These are phyloP conservation scores for Tolypocladium capitatum DNA, from an alignment of 2,329 filamentous ascomycete species.

Conservation along the genomic window DNA sequence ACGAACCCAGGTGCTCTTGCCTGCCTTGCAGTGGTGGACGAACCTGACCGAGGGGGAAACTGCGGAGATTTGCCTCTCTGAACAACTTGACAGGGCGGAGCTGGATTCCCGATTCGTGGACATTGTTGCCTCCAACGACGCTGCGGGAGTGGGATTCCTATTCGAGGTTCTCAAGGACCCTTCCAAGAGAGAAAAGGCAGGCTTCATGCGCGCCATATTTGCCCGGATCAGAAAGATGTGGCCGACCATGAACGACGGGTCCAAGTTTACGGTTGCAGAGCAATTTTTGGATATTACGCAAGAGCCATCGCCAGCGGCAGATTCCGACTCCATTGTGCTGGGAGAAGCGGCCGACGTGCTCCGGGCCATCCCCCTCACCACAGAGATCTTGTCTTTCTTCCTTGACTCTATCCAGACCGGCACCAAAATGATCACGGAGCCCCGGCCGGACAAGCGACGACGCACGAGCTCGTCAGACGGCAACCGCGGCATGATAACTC, in stretches of 20 bases:
- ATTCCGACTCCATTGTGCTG: constrained; percentile 26
- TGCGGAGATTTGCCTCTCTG: constrained; percentile 23
- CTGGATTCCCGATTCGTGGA: constrained; percentile 34
- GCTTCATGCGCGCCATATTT: constrained; percentile 54
- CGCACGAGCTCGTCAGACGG: constrained; percentile 63
- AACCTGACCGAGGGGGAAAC: constrained; percentile 38
- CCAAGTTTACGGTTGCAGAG: constrained; percentile 45
- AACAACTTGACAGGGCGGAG: constrained; percentile 26
- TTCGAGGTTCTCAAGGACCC: constrained; percentile 32
- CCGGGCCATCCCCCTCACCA: constrained; percentile 58
- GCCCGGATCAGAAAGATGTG: constrained; percentile 58
- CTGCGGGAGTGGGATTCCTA: constrained; percentile 36
- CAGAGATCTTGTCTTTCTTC: constrained; percentile 57
- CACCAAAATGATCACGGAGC: constrained; percentile 57
- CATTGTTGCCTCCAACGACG: constrained; percentile 40
- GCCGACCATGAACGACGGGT: constrained; percentile 53
- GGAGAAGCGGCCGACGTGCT: constrained; percentile 59
- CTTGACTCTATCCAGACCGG: constrained; percentile 61
- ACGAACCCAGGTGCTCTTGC: constrained; percentile 64
- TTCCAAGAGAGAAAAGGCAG: constrained; percentile 23
- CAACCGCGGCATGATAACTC: constrained; percentile 43
- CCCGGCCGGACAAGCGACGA: constrained; percentile 65
- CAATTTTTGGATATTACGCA: constrained; percentile 51
- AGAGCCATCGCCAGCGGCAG: constrained; percentile 19
- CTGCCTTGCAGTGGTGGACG: constrained; percentile 58